Evolutionary conservation across 306 rosid genomes (phyloP), one percentile per base, ranked within the genome.

Genomic region (Trifolium pratense): DNA sequence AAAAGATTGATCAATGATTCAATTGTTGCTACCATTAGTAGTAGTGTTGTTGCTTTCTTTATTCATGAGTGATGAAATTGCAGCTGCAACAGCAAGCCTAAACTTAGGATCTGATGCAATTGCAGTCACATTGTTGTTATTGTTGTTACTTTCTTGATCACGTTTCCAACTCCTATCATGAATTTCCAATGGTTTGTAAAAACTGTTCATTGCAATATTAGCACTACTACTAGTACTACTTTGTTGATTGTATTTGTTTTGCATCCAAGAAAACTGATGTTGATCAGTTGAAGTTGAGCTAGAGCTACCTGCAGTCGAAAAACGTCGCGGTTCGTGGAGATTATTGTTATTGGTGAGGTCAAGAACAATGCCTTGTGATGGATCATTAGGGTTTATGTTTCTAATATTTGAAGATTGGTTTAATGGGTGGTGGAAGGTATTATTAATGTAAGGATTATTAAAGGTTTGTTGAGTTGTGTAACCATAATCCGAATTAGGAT

Each of bases 21-120:
- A 53, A 53, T 53, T 53, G 59, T 57, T 25, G 63, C 36, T 25
- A 56, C 17, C 62, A 23, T 56, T 8, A 71, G n/a, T 59, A 39
- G 16, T 36, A 0, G 1, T 63, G 29, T 6, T 21, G 67, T 84
- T 82, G 39, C 78, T 81, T 39, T 90, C 92, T 84, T 84, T 93
- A 75, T 83, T 86, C 72, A 94, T 82, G 29, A 94, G 74, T 46
- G 96, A 87, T 6, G 95, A 74, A 66, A 89, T 86, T 3, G 96
- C 97, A 7, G 96, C 96, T 2, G 97, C 99, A 14, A 94, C 99
- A 53, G 93, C 95, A 39, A 80, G 90, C 79, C 96, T 88, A 87
- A 91, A 91, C 70, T 87, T 88, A 14, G 99, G 99, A 77, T 91
- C 99, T 40, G 96, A 84, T 65, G 97, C 90, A 81, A 91, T 89